Conservation (phyloP, 495 filamentous ascomycete species). For the Daldinia caldariorum region DNA sequence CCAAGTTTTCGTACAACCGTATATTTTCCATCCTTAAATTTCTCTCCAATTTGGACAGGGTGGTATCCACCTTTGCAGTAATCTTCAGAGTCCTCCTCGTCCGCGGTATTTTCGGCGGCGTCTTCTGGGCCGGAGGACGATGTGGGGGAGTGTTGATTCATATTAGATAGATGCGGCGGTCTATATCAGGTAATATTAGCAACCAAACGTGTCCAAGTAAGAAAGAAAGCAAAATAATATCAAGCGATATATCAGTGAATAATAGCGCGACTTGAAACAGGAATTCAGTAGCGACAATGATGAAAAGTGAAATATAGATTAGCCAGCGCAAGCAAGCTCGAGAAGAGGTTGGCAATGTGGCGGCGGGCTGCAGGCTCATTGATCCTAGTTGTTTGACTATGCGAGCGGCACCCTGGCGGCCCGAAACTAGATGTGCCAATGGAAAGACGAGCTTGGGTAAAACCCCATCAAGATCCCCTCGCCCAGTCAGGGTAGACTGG, state of each 20-base stretch:
- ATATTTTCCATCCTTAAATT: constrained; percentile 97
- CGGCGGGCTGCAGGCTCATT: constrained; percentile 29
- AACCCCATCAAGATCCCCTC: constrained; percentile 27
- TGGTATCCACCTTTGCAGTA: constrained; percentile 99
- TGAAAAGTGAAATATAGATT: neutral
- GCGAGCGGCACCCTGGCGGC: constrained; percentile 31
- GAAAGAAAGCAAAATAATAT: neutral
- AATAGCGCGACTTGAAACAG: neutral
- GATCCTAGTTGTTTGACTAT: constrained; percentile 26
- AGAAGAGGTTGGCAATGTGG: constrained; percentile 19
- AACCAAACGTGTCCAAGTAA: constrained; percentile 2
- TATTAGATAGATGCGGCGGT: constrained; percentile 49
- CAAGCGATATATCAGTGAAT: constrained; percentile 9
- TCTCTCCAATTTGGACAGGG: constrained; percentile 90
- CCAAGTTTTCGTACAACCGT: constrained; percentile 96
- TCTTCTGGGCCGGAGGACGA: constrained; percentile 85
- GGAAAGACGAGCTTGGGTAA: constrained; percentile 20
- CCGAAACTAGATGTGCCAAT: constrained; percentile 40
- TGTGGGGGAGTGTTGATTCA: constrained; percentile 75
- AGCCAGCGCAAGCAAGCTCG: constrained; percentile 20
- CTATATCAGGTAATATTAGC: constrained; percentile 42
- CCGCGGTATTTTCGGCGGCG: constrained; percentile 89
- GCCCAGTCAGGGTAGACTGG: constrained; percentile 18
- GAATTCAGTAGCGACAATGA: neutral
- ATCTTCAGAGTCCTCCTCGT: constrained; percentile 98